Evolutionary conservation across 2,329 filamentous ascomycete species (phyloP), one percentile per base, ranked within the genome.

Genomic region (Diaporthe humulicola): DNA sequence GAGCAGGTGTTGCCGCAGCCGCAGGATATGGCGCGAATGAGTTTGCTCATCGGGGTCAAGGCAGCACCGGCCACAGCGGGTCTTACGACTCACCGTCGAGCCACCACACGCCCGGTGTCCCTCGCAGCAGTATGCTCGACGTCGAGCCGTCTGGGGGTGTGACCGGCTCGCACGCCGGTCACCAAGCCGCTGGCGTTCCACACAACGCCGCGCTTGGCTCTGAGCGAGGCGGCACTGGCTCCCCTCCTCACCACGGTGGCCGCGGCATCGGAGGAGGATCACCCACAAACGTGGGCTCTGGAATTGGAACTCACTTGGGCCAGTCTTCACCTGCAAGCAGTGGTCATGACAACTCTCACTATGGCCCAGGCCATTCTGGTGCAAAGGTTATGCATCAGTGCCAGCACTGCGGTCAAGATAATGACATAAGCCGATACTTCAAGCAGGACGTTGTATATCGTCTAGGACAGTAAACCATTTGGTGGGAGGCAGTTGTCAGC

Each of bases 371-470:
- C 0, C 78, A 79, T 25, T 36, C 76, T 25, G 76, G 73, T 1
- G 75, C 78, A 17, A 78, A 78, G 70, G 74, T 80, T 7, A 22
- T 78, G 54, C 77, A 79, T 58, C 52, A 61, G 5, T 77, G 78
- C 69, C 70, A 79, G 58, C 76, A 78, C 15, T 78, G 77, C 40
- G 77, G 78, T 2, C 38, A 66, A 17, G 78, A 78, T 14, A 78
- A 77, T 25, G 77, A 80, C 67, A 80, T 80, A 50, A 77, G 74
- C 60, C 64, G 66, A 3, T 79, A 80, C 48, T 80, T 80, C 73
- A 73, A 69, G 40, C 77, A 78, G 72, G 77, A 79, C 22, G 78
- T 76, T 2, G 76, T 77, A 1, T 80, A 79, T 56, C 77, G 78
- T n/a, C 76, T 78, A 9, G 75, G 73, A 22, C 54, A 61, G 40